Evolutionary conservation across 2,329 filamentous ascomycete genomes (phyloP), one percentile per base, ranked within the genome.

Genomic region (Parastagonospora nodorum): DNA sequence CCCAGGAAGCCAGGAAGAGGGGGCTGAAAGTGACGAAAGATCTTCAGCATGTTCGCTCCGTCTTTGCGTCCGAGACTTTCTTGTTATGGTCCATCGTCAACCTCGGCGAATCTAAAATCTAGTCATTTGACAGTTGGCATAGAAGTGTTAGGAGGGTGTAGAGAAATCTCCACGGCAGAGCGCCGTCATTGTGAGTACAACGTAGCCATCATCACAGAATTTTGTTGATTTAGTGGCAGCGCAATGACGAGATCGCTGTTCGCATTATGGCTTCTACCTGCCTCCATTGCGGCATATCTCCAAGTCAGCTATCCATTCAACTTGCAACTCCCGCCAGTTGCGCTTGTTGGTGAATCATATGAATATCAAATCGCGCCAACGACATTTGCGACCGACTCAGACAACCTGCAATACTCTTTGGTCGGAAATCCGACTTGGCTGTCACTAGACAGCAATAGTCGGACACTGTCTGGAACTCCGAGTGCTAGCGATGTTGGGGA

Each of bases 241-340:
- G 45, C 33, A 40, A 58, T 57, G 50, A 46, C 46, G 53, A 58
- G 61, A 62, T 53, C 52, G 42, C 29, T 60, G 40, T 47, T 55
- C 19, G 53, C 51, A 7, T 14, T 66, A 19, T 43, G 59, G 30
- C 31, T 66, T 16, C 51, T 68, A 30, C 43, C 51, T 42, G 47
- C 51, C 12, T 49, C 51, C 15, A 58, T 49, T 33, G 46, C 53
- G n/a, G 71, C 71, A 48, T 58, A 54, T 19, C 74, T 75, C 14
- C 69, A 71, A 38, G 64, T 76, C 45, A 78, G 78, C 40, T 93
- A 92, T 61, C 91, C 91, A 1, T 80, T 96, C 72, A 95, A 94
- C 73, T 86, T 89, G 2, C 92, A 96, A 72, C 82, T 95, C 1
- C 91, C 91, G 29, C 87, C 88, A 3, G 87, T 92, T 45, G 91